Evolutionary conservation across 2,329 filamentous ascomycete genomes (phyloP).

Genomic region (Exophiala spinifera): DNA sequence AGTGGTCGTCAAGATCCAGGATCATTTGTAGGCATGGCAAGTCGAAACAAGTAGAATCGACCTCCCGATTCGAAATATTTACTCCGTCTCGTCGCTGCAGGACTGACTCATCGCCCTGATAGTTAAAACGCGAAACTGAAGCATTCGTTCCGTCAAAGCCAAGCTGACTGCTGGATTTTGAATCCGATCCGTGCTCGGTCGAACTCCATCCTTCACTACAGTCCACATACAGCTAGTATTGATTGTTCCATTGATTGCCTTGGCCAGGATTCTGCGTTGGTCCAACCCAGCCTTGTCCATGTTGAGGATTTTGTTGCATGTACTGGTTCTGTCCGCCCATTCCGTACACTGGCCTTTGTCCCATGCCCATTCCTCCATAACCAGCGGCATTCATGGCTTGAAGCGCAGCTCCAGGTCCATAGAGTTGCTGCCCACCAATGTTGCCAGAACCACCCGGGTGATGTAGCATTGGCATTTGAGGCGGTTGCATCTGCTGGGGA

Average conservation of each 20-base stretch:
- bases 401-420: slow-evolving; percentile 28
- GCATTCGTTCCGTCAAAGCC: too few relatives aligned
- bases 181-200: too few relatives aligned
- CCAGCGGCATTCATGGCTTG: slow-evolving; percentile 28
- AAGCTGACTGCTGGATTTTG: too few relatives aligned
- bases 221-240: neutral
- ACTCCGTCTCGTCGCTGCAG: too few relatives aligned
- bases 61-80: too few relatives aligned
- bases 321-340: slow-evolving; percentile 24
- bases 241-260: slow-evolving; percentile 24
- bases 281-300: slow-evolving; percentile 26
- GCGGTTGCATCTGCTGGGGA: slow-evolving; percentile 30
- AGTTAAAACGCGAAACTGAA: too few relatives aligned
- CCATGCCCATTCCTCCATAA: slow-evolving; percentile 25
- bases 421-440: slow-evolving; percentile 26
- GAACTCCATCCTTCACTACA: too few relatives aligned
- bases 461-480: slow-evolving; percentile 29
- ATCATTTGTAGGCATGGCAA: too few relatives aligned
- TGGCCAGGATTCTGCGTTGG: slow-evolving; percentile 18
- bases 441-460: slow-evolving; percentile 22
- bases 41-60: too few relatives aligned
- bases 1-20: too few relatives aligned
- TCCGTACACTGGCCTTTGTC: slow-evolving; percentile 24
- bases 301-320: slow-evolving; percentile 26
- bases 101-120: too few relatives aligned